Conservation (phyloP, 2,329 filamentous ascomycete genomes). For the Xylaria multiplex region DNA sequence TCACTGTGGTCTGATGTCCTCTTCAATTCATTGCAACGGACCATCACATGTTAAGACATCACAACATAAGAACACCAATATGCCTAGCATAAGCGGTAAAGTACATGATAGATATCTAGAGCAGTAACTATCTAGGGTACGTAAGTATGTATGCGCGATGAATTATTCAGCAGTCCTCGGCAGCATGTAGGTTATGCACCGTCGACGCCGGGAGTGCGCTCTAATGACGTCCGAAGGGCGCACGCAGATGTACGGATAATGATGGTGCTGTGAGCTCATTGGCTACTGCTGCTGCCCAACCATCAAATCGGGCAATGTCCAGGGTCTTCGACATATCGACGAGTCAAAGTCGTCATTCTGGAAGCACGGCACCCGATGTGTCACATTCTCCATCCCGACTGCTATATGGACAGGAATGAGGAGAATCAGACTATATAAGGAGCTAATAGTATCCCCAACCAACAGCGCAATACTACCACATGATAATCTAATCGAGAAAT, state of each 20-base stretch:
- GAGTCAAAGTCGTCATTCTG: constrained; percentile 14
- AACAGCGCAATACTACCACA: background rate
- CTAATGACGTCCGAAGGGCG: constrained; percentile 12
- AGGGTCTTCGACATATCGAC: background rate
- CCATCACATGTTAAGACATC: no score
- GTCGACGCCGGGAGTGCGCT: background rate
- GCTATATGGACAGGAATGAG: background rate
- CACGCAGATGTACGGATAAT: background rate
- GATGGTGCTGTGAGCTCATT: constrained; percentile 9
- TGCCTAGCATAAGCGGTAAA: no score
- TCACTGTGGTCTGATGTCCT: no score
- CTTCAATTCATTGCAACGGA: no score
- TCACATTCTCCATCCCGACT: background rate
- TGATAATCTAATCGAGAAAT: no score
- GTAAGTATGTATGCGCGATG: background rate
- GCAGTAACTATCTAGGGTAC: no score
- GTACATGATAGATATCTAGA: no score
- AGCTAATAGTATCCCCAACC: background rate
- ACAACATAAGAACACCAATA: no score
- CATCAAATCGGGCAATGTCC: constrained; percentile 8
- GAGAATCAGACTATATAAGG: constrained; percentile 14
- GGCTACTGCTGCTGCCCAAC: background rate
- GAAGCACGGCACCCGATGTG: background rate
- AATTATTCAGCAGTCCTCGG: constrained; percentile 14
- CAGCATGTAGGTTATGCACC: background rate